Percentiles rank a stretch among this genome's conserved stretches.
Evolutionary conservation across 257 asterid species (phyloP).

Genomic region (Mentha longifolia): DNA sequence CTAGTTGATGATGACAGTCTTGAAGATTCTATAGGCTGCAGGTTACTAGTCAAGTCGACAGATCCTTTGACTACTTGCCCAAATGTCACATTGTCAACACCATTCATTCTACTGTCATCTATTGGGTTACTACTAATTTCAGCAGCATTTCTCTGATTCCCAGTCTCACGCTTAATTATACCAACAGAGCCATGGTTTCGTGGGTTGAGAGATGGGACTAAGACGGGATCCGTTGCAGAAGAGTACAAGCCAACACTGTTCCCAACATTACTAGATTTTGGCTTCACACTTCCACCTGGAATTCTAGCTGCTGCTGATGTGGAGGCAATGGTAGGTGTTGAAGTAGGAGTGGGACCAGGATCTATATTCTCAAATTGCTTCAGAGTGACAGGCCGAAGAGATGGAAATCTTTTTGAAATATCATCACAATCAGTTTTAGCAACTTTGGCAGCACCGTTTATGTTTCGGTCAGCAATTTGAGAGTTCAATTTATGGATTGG

Average conservation of each 20-base stretch:
- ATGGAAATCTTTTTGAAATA: slow-evolving; percentile 33
- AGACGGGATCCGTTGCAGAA: slow-evolving; percentile 57
- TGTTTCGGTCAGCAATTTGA: slow-evolving; percentile 26
- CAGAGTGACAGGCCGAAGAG: slow-evolving; percentile 31
- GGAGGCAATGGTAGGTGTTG: slow-evolving; percentile 48
- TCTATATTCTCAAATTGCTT: slow-evolving; percentile 31
- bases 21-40: slow-evolving; percentile 34
- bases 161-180: slow-evolving; percentile 52
- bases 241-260: slow-evolving; percentile 41
- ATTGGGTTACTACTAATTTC: slow-evolving; percentile 31
- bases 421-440: slow-evolving; percentile 22
- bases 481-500: slow-evolving; percentile 28
- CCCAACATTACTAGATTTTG: slow-evolving; percentile 40
- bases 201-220: slow-evolving; percentile 51
- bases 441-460: slow-evolving; percentile 21
- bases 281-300: slow-evolving; percentile 38
- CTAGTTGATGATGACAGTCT: slow-evolving; percentile 33
- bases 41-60: slow-evolving; percentile 29
- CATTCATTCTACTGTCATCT: slow-evolving; percentile 32
- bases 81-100: slow-evolving; percentile 33
- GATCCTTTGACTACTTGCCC: slow-evolving; percentile 35
- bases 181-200: slow-evolving; percentile 44
- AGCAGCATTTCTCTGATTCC: slow-evolving; percentile 37
- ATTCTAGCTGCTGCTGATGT: slow-evolving; percentile 30
- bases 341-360: slow-evolving; percentile 55